Evolutionary conservation across 805 yeast species (phyloP).

Genomic region (Candida dajiaensis): DNA sequence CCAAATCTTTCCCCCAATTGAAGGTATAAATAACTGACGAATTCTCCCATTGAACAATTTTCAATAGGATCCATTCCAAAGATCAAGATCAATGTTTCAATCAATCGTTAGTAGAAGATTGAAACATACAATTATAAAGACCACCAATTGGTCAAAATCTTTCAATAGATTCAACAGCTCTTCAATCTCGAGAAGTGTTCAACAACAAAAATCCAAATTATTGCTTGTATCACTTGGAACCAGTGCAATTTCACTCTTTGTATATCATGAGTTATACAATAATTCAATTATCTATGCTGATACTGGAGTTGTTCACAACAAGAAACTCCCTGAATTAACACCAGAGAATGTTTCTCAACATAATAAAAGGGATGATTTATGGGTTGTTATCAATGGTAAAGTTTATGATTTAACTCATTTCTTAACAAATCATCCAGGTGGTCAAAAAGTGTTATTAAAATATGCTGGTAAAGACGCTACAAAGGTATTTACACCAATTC

Average conservation of each 20-base stretch:
- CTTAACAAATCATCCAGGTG: constrained; percentile 76
- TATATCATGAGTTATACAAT: neutral
- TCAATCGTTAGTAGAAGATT: neutral
- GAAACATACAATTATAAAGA: neutral
- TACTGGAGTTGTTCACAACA: neutral
- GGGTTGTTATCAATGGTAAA: constrained; percentile 78
- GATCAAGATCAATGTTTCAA: neutral
- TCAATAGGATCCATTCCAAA: neutral
- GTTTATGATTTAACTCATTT: constrained; percentile 76
- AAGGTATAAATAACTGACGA: neutral
- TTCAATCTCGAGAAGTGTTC: neutral
- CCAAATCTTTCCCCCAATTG: neutral
- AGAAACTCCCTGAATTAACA: constrained; percentile 11
- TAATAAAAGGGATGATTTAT: constrained; percentile 51
- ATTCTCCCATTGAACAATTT: neutral
- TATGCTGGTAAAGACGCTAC: constrained; percentile 86
- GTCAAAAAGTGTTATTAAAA: constrained; percentile 64
- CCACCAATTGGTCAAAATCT: neutral
- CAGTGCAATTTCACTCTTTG: neutral
- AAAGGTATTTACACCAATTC: constrained; percentile 79
- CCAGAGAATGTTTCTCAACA: constrained; percentile 24
- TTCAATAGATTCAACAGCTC: neutral
- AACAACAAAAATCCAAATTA: neutral
- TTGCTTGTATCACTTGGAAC: neutral
- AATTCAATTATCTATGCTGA: neutral